These are phyloP conservation scores for Termitomyces sp. DNA, from an alignment of 768 basidiomycete genomes.

Conservation along the genomic window DNA sequence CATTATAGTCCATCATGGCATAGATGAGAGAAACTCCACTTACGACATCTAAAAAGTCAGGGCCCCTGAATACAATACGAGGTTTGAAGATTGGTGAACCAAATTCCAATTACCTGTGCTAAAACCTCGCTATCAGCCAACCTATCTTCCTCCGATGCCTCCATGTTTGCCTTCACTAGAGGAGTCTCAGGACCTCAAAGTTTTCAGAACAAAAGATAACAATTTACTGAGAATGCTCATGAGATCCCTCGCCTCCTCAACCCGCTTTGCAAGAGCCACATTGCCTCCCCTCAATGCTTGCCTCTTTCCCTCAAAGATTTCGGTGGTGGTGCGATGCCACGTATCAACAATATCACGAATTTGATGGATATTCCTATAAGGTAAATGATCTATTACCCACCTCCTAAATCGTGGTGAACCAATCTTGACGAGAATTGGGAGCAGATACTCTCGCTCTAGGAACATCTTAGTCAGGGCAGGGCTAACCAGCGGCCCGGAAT, in stretches of 20 bases:
- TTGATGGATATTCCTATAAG: neutral
- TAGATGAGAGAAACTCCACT: neutral
- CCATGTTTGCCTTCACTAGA: conserved; percentile 29
- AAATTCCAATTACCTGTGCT: conserved; percentile 21
- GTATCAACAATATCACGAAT: conserved; percentile 7
- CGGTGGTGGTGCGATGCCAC: conserved; percentile 2
- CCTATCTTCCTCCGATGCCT: conserved; percentile 23
- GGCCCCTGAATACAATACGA: neutral
- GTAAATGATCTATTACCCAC: conserved; percentile 7
- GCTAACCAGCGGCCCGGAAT: neutral
- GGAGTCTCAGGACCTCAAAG: neutral
- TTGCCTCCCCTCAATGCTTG: conserved; percentile 8
- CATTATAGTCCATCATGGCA: neutral
- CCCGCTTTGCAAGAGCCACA: conserved; percentile 6
- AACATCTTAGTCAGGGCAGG: neutral
- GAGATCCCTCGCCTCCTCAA: conserved; percentile 9
- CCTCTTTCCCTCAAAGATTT: conserved; percentile 12
- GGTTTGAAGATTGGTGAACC: neutral
- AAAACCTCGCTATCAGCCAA: conserved; percentile 27
- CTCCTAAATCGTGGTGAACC: conserved; percentile 10
- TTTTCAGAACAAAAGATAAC: neutral
- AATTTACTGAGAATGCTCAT: conserved; percentile 12
- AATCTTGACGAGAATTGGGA: conserved; percentile 9
- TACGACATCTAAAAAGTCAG: conserved; percentile 16
- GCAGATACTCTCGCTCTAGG: neutral